Percentiles rank a stretch among this genome's conserved stretches.
phyloP scores from a whole-genome alignment of 768 basidiomycete species.

The Phaeolepiota aurea region DNA sequence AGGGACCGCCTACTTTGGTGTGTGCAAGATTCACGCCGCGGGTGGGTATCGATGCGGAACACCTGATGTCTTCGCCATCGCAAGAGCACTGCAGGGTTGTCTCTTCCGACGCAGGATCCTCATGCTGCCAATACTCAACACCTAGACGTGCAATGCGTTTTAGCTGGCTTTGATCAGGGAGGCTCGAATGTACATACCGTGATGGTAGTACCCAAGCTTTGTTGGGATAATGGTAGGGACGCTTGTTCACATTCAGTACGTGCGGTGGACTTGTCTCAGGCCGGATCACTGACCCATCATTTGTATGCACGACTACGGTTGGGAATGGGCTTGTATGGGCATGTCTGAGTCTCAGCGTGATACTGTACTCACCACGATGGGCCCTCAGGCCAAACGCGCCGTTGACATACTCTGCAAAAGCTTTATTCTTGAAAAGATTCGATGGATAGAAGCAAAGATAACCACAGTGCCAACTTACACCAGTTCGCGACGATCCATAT shows the following conservation, averaged over 20 bases:
- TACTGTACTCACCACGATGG: conserved; percentile 28
- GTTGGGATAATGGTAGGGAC: conserved; percentile 45
- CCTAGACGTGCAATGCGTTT: conserved; percentile 17
- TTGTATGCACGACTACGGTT: conserved; percentile 37
- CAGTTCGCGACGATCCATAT: conserved; percentile 41
- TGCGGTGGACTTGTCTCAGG: background rate
- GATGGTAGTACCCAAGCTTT: conserved; percentile 42
- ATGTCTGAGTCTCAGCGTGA: too few species aligned
- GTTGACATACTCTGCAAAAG: conserved; percentile 38
- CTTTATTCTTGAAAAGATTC: conserved; percentile 28
- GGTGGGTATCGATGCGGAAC: conserved; percentile 39
- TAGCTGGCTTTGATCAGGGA: background rate
- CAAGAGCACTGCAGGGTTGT: conserved; percentile 33
- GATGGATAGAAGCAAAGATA: background rate
- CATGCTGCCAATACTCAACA: conserved; percentile 42
- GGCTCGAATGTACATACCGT: conserved; percentile 22
- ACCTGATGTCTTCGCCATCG: conserved; percentile 39
- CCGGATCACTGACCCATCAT: conserved; percentile 29
- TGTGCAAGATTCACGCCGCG: conserved; percentile 37
- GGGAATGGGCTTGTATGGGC: background rate
- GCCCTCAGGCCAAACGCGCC: conserved; percentile 28
- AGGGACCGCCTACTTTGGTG: conserved; percentile 25
- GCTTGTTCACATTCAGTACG: conserved; percentile 13
- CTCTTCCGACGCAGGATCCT: conserved; percentile 28
- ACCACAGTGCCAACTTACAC: conserved; percentile 20